Base-by-base conservation (phyloP, 2,329 filamentous ascomycete genomes). In the Penicillium sp. region DNA sequence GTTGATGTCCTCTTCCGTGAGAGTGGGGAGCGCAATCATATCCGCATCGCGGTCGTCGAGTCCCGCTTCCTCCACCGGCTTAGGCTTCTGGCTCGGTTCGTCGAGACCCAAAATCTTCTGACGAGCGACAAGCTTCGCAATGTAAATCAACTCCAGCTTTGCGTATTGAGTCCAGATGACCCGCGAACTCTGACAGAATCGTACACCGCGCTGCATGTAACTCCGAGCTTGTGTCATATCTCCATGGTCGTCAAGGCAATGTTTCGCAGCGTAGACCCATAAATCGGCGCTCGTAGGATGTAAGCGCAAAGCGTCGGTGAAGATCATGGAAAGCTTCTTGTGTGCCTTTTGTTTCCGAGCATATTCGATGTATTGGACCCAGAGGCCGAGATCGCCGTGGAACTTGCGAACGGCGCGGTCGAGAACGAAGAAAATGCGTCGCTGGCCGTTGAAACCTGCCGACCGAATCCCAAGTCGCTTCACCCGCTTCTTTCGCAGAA, bases 321-420 rank as follows among this genome's bases (percentile, higher is more conserved):
- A 79, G 46, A 86, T 82, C 62, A 82, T 79, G 29, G 79, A 78
- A 21, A 87, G 72, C 65, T 85, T 85, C 69, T 85, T 85, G 68
- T 81, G 80, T 14, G 85, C 82, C 65, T 83, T 87, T 68, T 86
- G 81, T 61, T 85, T 83, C 64, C 86, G 83, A 14, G 90, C 87
- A 72, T 91, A 97, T 55, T 88, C 84, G 56, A 97, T 86, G 69
- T 96, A 97, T 67, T 92, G 90, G 73, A 90, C 86, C 94, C 94
- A 99, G 36, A 99, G 80, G 2, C 83, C 83, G 34, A 92, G 69
- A 68, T 90, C 90, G 3, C 90, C 91, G 1, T 90, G 89, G 68
- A 97, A 94, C 60, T 91, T 91, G 68, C 85, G 83, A 27, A 92
- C 91, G 18, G 86, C 92, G 59, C 94, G 87, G 64, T 97, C 92